These are phyloP conservation scores for Xylaria curta DNA, from an alignment of 495 filamentous ascomycete species.

Conservation along the genomic window DNA sequence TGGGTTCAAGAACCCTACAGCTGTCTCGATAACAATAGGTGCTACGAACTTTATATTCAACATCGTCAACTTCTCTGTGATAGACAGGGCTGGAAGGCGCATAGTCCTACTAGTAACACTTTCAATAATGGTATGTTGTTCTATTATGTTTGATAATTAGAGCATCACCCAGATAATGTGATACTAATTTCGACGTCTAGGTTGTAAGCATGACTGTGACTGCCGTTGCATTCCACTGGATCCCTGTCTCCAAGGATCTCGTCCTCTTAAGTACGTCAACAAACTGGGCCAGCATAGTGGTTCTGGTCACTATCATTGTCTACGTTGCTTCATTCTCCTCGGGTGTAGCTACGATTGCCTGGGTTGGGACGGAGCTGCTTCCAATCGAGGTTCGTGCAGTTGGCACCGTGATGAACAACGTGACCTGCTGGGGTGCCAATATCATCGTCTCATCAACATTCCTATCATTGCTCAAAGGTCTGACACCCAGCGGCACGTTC, in stretches of 20 bases:
- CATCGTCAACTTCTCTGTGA: constrained; percentile 55
- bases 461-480: constrained; percentile 55
- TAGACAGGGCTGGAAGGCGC: constrained; percentile 57
- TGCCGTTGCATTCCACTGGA: constrained; percentile 57
- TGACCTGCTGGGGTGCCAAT: constrained; percentile 58
- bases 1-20: constrained; percentile 57
- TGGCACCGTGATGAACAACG: constrained; percentile 60
- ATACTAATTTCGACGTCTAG: not conserved
- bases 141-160: not conserved
- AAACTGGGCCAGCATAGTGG: constrained; percentile 48
- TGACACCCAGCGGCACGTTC: constrained; percentile 57
- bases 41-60: constrained; percentile 62
- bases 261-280: constrained; percentile 37
- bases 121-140: not conserved
- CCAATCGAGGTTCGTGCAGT: constrained; percentile 60
- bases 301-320: constrained; percentile 55
- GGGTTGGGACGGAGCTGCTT: constrained; percentile 59
- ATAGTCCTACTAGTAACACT: constrained; percentile 49
- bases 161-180: not conserved
- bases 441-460: constrained; percentile 61
- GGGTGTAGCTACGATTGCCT: constrained; percentile 57
- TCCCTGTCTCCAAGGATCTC: constrained; percentile 46
- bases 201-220: constrained; percentile 31
- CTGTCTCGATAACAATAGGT: constrained; percentile 57
- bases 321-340: constrained; percentile 54